Conservation (phyloP, 345 rosid species). For the Clausena lansium region DNA sequence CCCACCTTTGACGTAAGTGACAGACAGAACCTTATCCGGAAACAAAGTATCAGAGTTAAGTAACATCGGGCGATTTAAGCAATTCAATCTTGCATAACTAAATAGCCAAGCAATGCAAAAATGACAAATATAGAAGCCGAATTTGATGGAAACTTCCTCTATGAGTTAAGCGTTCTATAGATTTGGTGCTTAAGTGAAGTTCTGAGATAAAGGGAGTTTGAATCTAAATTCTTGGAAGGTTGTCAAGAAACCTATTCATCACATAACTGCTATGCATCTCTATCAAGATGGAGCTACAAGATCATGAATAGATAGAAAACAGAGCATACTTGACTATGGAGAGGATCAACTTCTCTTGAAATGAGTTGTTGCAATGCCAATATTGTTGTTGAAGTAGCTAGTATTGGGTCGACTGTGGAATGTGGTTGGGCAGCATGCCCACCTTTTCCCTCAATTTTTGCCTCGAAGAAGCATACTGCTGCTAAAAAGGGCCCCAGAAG, state of each 20-base stretch:
- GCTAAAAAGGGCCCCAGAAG: conserved; percentile 63
- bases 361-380: conserved; percentile 74
- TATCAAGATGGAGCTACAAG: no score
- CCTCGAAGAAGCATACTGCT: conserved; percentile 50
- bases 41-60: background rate
- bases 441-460: conserved; percentile 51
- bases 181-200: no score
- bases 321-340: conserved; percentile 45
- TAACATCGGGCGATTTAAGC: background rate
- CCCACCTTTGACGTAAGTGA: conserved; percentile 60
- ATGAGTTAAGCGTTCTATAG: no score
- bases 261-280: no score
- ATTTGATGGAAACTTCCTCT: no score
- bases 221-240: no score
- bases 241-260: no score
- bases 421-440: conserved; percentile 61
- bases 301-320: no score
- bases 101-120: no score
- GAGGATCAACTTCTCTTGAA: conserved; percentile 83
- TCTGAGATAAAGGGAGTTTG: background rate
- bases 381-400: conserved; percentile 66
- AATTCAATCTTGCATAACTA: background rate
- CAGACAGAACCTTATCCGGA: conserved; percentile 62
- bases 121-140: no score
- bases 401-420: conserved; percentile 52